Base-by-base conservation (phyloP, 2,329 filamentous ascomycete genomes). In the Phialophora macrospora region DNA sequence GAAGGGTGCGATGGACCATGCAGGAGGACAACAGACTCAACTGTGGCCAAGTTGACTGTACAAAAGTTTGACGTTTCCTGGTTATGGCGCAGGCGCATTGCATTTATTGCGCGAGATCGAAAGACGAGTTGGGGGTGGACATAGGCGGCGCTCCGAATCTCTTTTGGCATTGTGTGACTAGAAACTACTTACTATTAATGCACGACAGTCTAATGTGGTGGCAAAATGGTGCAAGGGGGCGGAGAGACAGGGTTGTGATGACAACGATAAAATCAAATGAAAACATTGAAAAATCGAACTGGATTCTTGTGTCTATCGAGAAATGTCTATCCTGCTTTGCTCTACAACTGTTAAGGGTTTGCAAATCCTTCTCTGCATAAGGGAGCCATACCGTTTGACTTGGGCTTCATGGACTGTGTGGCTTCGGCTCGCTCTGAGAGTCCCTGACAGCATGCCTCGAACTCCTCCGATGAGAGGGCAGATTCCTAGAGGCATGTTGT, bases 111-210 rank as follows among this genome's bases (percentile, higher is more conserved):
- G 28, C 17, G 52, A 55, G 28, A 28, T 28, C 51, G 26, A 20
- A 12, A 30, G 22, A 62, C 56, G 58, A 60, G 22, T 32, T n/a
- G 7, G 17, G n/a, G 26, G 30, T 55, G 48, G 17, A 56, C 24
- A 46, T 7, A 60, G 48, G 51, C 17, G 52, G 52, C 51, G 52
- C 52, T n/a, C 30, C 52, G 26, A 55, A 55, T n/a, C 34, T 34
- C 12, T 56, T 11, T 63, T 64, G 58, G 51, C 34, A 57, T 54
- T 68, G 67, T 68, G 64, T 68, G 59, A 68, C 24, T 66, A 68
- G 55, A 63, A 56, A 61, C 52, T 64, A 64, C 63, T 46, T 62
- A 34, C 52, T 68, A 62, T 64, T 66, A 68, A 66, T 68, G 59
- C 67, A 68, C 61, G 64, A 65, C 58, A 28, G 55, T 56, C 44